Evolutionary conservation across 108 stramenopile genomes (phyloP), one percentile per base, ranked within the genome.

Genomic region (Skeletonema menzelii): DNA sequence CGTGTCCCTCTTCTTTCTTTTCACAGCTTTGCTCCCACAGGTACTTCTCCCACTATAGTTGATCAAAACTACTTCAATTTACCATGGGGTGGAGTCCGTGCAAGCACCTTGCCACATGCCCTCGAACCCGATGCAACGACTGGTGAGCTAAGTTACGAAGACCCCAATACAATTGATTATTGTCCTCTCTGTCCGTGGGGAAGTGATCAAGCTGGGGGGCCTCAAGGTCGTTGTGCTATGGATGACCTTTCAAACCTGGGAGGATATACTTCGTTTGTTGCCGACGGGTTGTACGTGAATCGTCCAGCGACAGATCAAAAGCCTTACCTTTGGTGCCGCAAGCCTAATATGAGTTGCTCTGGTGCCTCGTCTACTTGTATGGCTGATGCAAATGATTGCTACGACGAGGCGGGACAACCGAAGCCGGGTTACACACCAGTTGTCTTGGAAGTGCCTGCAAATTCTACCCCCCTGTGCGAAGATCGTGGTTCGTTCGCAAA

Each of bases 251-350:
- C 44, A 15, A 4, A 44, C 27, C 17, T 70, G 10, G 34, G 34
- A 13, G 73, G 73, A 8, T 76, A 72, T 53, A 65, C 75, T 46
- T 44, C 63, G 20, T 76, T 72, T 20, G 70, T 55, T 31, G 70
- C 24, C 3, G 13, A 17, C 35, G 61, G 70, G 1, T 34, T 72
- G 30, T 44, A 56, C 3, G 65, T 67, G 26, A 67, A 72, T 8
- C 22, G 22, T 7, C 15, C 19, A n/a, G 46, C 31, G 17, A 11
- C 3, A 22, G 26, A 24, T 4, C 57, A 37, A 37, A 37, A 13
- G 20, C 27, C n/a, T 4, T 53, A 24, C 22, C 22, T 53, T 2
- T 53, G 49, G 49, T 53, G 49, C 8, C 19, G 49, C 10, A 53
- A 53, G 20, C 49, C 49, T 22, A 17, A 5, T 53, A 22, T 5